Conservation (phyloP, 1,284 basidiomycete genomes). For the Xerocomus minutiporus region DNA sequence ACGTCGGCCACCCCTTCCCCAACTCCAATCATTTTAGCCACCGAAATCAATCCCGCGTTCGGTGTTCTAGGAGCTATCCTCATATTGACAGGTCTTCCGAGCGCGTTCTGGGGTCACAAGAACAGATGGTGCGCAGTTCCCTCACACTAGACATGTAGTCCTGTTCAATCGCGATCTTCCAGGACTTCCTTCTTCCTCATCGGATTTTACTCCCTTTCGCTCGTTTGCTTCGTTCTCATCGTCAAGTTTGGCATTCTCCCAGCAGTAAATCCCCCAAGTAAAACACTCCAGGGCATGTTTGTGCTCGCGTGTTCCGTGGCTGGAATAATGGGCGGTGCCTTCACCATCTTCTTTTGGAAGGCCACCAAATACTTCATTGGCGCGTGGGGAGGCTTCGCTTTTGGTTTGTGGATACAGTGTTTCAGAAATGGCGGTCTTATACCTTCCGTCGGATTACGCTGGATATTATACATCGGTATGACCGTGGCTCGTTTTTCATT, state of each 20-base stretch:
- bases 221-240: slow-evolving; percentile 85
- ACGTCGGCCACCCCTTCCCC: slow-evolving; percentile 47
- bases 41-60: slow-evolving; percentile 83
- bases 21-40: slow-evolving; percentile 58
- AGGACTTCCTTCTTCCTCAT: slow-evolving; percentile 93
- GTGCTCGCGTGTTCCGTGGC: slow-evolving; percentile 79
- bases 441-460: slow-evolving; percentile 68
- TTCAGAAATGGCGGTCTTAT: slow-evolving; percentile 82
- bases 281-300: slow-evolving; percentile 83
- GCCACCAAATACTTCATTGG: slow-evolving; percentile 82
- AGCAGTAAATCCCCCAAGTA: slow-evolving; percentile 75
- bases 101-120: slow-evolving; percentile 89
- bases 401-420: slow-evolving; percentile 85
- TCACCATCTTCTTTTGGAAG: slow-evolving; percentile 89
- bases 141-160: slow-evolving; percentile 8
- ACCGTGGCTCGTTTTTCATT: slow-evolving; percentile 11
- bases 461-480: slow-evolving; percentile 82
- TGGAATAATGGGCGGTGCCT: slow-evolving; percentile 76
- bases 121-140: slow-evolving; percentile 69
- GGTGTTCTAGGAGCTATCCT: slow-evolving; percentile 85
- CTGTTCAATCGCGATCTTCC: slow-evolving; percentile 16
- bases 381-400: slow-evolving; percentile 83
- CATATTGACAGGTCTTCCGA: slow-evolving; percentile 85
- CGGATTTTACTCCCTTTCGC: slow-evolving; percentile 83
- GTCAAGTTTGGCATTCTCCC: slow-evolving; percentile 83